phyloP scores from a whole-genome alignment of 176 grass and related monocot species.

The Oropetium thomaeum region DNA sequence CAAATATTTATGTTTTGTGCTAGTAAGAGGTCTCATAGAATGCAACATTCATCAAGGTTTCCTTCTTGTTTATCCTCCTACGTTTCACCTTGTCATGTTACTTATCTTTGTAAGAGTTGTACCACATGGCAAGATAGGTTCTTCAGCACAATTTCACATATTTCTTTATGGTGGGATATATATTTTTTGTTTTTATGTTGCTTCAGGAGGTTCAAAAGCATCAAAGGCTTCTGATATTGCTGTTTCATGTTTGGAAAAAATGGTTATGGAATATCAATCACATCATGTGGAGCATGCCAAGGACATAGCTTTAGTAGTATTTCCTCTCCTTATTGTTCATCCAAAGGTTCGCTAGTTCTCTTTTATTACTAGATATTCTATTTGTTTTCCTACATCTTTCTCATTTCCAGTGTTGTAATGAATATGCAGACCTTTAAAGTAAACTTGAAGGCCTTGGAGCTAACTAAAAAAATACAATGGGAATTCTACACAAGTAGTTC shows the following conservation, averaged over 20 bases:
- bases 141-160: not conserved
- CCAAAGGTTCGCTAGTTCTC: slow-evolving; percentile 50
- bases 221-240: slow-evolving; percentile 72
- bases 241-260: slow-evolving; percentile 76
- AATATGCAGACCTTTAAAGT: slow-evolving; percentile 57
- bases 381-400: slow-evolving; percentile 19
- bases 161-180: not conserved
- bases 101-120: not conserved
- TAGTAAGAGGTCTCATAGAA: not conserved
- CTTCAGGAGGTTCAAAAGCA: slow-evolving; percentile 62
- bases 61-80: not conserved
- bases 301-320: slow-evolving; percentile 64
- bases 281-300: slow-evolving; percentile 55
- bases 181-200: slow-evolving; percentile 19
- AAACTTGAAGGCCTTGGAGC: slow-evolving; percentile 84
- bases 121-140: not conserved
- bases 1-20: not conserved
- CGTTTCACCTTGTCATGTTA: slow-evolving; percentile 4
- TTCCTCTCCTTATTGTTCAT: slow-evolving; percentile 78
- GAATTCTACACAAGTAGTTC: slow-evolving; percentile 59
- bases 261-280: slow-evolving; percentile 58
- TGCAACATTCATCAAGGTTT: no score
- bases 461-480: slow-evolving; percentile 74
- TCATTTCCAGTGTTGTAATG: slow-evolving; percentile 30
- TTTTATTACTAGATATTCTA: not conserved